These are phyloP conservation scores for Penicillium manginii DNA, from an alignment of 495 filamentous ascomycete species.

Conservation along the genomic window DNA sequence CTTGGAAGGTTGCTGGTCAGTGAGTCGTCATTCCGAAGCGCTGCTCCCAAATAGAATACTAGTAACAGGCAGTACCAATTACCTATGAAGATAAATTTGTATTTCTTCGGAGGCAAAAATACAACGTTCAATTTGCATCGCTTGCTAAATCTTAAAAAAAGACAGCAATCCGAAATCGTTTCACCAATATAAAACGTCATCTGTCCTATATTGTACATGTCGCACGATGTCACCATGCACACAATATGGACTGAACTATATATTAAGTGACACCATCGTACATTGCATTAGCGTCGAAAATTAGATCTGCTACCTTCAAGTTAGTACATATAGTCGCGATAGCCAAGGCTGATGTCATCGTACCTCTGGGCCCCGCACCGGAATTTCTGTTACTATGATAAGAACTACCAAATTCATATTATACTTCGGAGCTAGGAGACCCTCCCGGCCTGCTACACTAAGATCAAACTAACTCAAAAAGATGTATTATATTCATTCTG, in stretches of 20 bases:
- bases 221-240: background rate
- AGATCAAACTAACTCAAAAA: background rate
- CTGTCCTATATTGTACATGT: background rate
- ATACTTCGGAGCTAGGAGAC: too few relatives aligned
- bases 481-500: background rate
- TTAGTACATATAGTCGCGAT: background rate
- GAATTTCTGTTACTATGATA: background rate
- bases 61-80: too few relatives aligned
- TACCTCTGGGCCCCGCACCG: background rate
- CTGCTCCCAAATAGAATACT: too few relatives aligned
- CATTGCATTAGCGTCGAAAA: conserved; percentile 7
- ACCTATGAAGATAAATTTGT: too few relatives aligned
- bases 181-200: background rate
- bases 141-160: too few relatives aligned
- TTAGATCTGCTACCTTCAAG: conserved; percentile 1
- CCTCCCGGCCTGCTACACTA: too few relatives aligned
- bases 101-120: too few relatives aligned
- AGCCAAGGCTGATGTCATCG: conserved; percentile 3
- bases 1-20: too few relatives aligned
- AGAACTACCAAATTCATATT: background rate
- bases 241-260: background rate
- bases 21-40: too few relatives aligned
- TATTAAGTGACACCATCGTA: conserved; percentile 1
- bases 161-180: too few relatives aligned
- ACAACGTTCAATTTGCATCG: too few relatives aligned